Base-by-base conservation (phyloP, 805 yeast species). In the Kluyveromyces nonfermentans region DNA sequence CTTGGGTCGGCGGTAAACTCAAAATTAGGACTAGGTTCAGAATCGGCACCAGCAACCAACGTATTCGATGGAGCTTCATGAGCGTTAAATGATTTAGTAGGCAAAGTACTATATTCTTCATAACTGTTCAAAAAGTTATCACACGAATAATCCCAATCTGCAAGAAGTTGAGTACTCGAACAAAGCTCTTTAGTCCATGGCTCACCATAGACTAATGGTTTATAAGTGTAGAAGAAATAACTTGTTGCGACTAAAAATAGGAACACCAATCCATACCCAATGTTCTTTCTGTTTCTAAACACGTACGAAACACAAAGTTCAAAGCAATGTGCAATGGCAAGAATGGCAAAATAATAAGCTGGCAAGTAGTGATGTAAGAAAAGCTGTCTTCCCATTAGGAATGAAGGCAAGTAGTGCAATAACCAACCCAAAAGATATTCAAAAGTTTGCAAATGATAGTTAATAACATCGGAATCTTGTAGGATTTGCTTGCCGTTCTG, bases 311-410 rank as follows among this genome's bases (percentile, higher is more conserved):
- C 72, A 30, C 75, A 50, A 43, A 78, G 63, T 50, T 81, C 85
- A 39, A 80, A 65, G 43, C 73, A 68, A 49, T 83, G 89, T n/a
- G 84, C 85, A 41, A 86, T 68, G 2, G 82, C 85, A 50, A 86
- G 70, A 43, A 85, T 71, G 38, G 87, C 93, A 65, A 93, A 93
- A 68, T 87, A 93, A 42, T 86, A 75, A 1, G 97, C 86, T 45
- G 96, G 97, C 52, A 93, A 68, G 64, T 90, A 90, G 65, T 89
- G 97, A 64, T 89, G 97, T 60, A 89, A 70, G 70, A 90, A 89
- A 65, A 89, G 66, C 68, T 89, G 97, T 68, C 97, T 80, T 19
- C 80, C 88, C 97, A 89, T 89, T 46, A 89, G 68, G 65, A 76
- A 81, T 42, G 85, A 84, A 52, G 95, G 94, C 43, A 72, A 59